Evolutionary conservation across 495 filamentous ascomycete genomes (phyloP), one percentile per base, ranked within the genome.

Genomic region (Aspergillus conjunctus): DNA sequence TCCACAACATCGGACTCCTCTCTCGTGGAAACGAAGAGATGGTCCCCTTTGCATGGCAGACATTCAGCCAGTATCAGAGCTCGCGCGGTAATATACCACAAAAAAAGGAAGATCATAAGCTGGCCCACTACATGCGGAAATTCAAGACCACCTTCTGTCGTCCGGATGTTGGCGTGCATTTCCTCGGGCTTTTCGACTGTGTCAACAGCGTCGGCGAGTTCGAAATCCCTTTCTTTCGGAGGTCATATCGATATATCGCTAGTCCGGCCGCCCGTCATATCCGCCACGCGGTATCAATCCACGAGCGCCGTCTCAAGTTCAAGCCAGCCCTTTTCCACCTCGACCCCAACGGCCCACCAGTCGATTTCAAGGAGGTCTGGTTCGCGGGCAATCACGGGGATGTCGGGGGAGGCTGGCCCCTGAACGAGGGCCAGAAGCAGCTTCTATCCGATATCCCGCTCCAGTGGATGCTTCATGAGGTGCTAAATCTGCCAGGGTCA

Each of bases 11-110:
- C 45, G 91, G 91, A 1, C 77, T 93, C 3, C 77, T 93, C 0
- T 87, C 83, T 7, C 80, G 83, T 56, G 91, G 90, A 8, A 94
- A 93, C 63, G 90, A 94, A 66, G 90, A 92, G 62, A 88, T 93
- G 87, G 79, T 90, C 10, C 74, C 76, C 1, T 93, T 93, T 54
- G 89, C 88, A 2, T 93, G 90, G 90, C 91, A 63, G 2, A 66
- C 64, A 3, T 66, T 66, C 31, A 58, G 59, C 41, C 52, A 58
- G 6, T 63, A 56, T 21, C 56, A 60, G 22, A 54, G 46, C 22
- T 49, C 58, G 1, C 44, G 58, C 1, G 58, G 58, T 1, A 61
- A 60, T 12, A 20, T 45, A 14, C 52, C 58, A 0, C 52, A 57
- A 8, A 61, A 58, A 8, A 59, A 68, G 21, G 58, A 59, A 26